phyloP scores from a whole-genome alignment of 176 grass and related monocot genomes.

The Sorghum bicolor region Sorghum_bicolor_NCBIv3 NC_012871.2:7947001-7947500 shows the following conservation, averaged over 20 bases:
- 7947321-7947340: constrained; percentile 25
- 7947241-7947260: constrained; percentile 89
- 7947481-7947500: constrained; percentile 83
- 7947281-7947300: constrained; percentile 98
- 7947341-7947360: constrained; percentile 29
- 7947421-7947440: constrained; percentile 81
- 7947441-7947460: constrained; percentile 69
- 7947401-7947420: constrained; percentile 91
- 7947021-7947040: background rate
- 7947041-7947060: background rate
- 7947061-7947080: background rate
- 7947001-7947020: background rate
- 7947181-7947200: constrained; percentile 56
- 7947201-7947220: constrained; percentile 81
- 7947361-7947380: background rate
- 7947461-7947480: constrained; percentile 68
- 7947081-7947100: constrained; percentile 3
- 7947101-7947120: constrained; percentile 12
- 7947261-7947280: constrained; percentile 86
- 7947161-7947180: constrained; percentile 72
- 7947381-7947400: constrained; percentile 90
- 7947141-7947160: constrained; percentile 85
- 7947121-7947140: constrained; percentile 67
- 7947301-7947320: constrained; percentile 14
- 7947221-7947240: constrained; percentile 88